A percentile compares a stretch with the other conserved stretches of the same genome.
Conservation (phyloP, 192 early-diverging fungal genomes). For the Cetraspora pellucida region DNA sequence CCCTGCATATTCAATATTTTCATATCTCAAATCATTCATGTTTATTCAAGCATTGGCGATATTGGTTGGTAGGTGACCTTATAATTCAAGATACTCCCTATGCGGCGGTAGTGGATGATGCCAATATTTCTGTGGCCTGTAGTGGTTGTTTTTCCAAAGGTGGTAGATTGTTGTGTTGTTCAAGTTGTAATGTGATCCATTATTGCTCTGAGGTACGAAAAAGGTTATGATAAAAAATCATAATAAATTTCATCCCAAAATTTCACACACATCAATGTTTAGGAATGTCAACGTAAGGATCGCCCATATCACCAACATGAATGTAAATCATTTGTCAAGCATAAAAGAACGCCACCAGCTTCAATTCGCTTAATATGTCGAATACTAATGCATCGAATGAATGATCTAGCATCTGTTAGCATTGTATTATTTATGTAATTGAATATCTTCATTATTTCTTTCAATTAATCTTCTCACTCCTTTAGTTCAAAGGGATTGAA, state of each 20-base stretch:
- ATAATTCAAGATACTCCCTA: slow-evolving; percentile 29
- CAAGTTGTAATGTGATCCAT: slow-evolving; percentile 17
- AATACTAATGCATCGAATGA: slow-evolving; percentile 31
- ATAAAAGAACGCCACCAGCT: slow-evolving; percentile 38
- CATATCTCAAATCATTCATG: not conserved
- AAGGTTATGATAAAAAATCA: no score
- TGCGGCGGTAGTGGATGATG: slow-evolving; percentile 29
- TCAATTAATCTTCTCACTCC: not conserved
- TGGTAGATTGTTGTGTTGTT: slow-evolving; percentile 11
- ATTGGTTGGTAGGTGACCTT: slow-evolving; percentile 7
- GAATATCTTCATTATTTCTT: not conserved
- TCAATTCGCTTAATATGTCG: slow-evolving; percentile 40
- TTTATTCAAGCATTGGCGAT: not conserved
- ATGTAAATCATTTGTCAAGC: slow-evolving; percentile 38
- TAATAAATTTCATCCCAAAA: no score
- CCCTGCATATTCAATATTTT: not conserved
- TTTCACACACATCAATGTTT: no score
- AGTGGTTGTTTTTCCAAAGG: slow-evolving; percentile 25
- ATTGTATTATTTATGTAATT: not conserved
- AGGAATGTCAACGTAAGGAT: slow-evolving; percentile 38
- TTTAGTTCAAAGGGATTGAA: slow-evolving; percentile 28
- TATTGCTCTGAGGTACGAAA: slow-evolving; percentile 30
- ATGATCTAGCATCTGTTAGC: slow-evolving; percentile 19
- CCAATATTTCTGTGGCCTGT: slow-evolving; percentile 20
- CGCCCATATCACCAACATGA: slow-evolving; percentile 44